phyloP scores from a whole-genome alignment of 306 rosid genomes.

The Dryas octopetala region DNA sequence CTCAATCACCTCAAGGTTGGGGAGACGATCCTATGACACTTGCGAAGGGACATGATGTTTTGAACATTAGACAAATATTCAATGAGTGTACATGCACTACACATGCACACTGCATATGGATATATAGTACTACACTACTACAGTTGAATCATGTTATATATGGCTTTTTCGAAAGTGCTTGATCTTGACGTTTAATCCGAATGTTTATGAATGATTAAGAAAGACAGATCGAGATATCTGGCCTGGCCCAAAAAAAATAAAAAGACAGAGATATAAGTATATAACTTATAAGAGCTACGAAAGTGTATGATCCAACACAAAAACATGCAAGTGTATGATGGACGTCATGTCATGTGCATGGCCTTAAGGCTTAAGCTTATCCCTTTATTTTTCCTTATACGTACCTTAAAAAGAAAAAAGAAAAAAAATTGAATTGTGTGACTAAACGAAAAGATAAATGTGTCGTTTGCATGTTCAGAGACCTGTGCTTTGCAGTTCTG shows the following conservation, averaged over 20 bases:
- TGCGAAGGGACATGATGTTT: no score
- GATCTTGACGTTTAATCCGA: conserved; percentile 23
- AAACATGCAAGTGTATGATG: conserved; percentile 36
- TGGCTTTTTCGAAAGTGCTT: background rate
- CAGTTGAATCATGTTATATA: background rate
- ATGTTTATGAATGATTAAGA: conserved; percentile 4
- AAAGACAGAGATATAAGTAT: background rate
- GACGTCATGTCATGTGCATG: conserved; percentile 58
- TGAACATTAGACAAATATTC: no score
- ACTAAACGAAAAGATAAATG: conserved; percentile 8
- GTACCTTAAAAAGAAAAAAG: no score
- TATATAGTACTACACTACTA: no score
- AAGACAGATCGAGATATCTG: background rate
- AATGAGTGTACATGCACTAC: no score
- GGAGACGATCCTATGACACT: no score
- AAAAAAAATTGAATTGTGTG: background rate
- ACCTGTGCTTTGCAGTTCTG: conserved; percentile 19
- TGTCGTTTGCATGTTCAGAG: conserved; percentile 36
- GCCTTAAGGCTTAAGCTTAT: conserved; percentile 14
- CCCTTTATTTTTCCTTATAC: conserved; percentile 13
- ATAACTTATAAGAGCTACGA: background rate
- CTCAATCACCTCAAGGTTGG: no score
- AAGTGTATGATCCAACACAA: conserved; percentile 32
- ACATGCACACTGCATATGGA: no score
- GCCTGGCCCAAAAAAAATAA: no score